phyloP scores from a whole-genome alignment of 1,139 yeast species.

The Yamadazyma kanchanaburiensis region DNA sequence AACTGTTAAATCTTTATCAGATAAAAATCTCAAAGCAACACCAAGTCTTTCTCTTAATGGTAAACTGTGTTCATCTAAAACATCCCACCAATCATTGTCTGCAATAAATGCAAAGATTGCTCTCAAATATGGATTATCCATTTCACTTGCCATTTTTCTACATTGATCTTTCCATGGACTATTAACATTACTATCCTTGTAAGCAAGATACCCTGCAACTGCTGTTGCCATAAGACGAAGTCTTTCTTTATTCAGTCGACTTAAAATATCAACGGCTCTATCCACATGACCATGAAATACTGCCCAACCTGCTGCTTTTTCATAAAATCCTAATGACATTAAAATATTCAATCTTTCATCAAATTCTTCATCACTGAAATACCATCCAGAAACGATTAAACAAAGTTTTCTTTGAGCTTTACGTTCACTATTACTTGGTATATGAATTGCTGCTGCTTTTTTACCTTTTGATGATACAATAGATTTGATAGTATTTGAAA shows the following conservation, averaged over 20 bases:
- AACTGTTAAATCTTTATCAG: slow-evolving; percentile 69
- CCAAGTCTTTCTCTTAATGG: slow-evolving; percentile 88
- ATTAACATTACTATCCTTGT: slow-evolving; percentile 57
- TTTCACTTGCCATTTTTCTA: slow-evolving; percentile 77
- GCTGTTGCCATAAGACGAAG: slow-evolving; percentile 86
- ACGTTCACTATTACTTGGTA: slow-evolving; percentile 47
- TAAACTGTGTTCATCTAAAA: slow-evolving; percentile 81
- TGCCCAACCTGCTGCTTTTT: slow-evolving; percentile 98
- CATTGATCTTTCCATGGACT: slow-evolving; percentile 95
- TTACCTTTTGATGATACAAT: slow-evolving; percentile 43
- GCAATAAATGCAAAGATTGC: slow-evolving; percentile 94
- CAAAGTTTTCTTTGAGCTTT: slow-evolving; percentile 72
- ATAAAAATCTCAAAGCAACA: slow-evolving; percentile 79
- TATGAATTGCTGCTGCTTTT: slow-evolving; percentile 44
- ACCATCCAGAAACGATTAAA: slow-evolving; percentile 89
- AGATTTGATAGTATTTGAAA: slow-evolving; percentile 41
- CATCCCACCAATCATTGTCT: slow-evolving; percentile 96
- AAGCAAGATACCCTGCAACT: slow-evolving; percentile 87
- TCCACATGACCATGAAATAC: slow-evolving; percentile 88
- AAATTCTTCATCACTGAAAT: slow-evolving; percentile 70
- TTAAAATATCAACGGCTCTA: slow-evolving; percentile 71
- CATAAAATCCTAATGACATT: slow-evolving; percentile 59
- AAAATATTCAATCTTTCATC: slow-evolving; percentile 64
- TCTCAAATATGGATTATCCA: slow-evolving; percentile 84
- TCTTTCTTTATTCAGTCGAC: slow-evolving; percentile 57